These are phyloP conservation scores for Trichoderma endophyticum DNA, from an alignment of 2,329 filamentous ascomycete species.

Conservation along the genomic window DNA sequence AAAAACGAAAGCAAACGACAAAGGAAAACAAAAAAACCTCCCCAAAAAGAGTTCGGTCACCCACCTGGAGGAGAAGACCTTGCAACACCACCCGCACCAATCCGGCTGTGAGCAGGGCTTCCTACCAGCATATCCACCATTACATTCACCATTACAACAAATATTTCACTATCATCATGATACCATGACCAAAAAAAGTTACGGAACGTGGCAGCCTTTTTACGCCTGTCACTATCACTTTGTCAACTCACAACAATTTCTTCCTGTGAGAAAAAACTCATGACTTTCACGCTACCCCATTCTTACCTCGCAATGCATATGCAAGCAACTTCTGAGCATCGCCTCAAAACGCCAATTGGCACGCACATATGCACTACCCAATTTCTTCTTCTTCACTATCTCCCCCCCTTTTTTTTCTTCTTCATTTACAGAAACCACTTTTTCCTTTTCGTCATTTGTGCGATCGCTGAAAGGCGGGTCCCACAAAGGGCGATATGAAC, in stretches of 20 bases:
- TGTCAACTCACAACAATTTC: background rate
- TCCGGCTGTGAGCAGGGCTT: background rate
- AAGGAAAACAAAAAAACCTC: background rate
- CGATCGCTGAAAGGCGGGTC: background rate
- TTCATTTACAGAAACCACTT: background rate
- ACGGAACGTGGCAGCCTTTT: background rate
- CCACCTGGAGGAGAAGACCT: background rate
- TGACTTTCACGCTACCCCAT: background rate
- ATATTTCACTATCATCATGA: background rate
- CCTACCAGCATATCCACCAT: background rate
- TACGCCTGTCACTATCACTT: background rate
- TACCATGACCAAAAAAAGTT: background rate
- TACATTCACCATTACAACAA: background rate
- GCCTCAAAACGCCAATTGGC: background rate
- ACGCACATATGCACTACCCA: background rate
- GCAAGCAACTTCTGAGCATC: background rate
- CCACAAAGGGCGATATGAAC: background rate
- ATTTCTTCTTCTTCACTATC: background rate
- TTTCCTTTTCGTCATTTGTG: background rate
- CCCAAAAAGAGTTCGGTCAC: background rate
- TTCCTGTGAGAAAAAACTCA: background rate
- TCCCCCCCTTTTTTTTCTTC: background rate
- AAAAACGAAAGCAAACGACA: background rate
- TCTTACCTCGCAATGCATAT: background rate
- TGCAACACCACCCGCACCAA: background rate